Conservation (phyloP, 805 yeast species). For the Wickerhamiella sergipiensis region DNA sequence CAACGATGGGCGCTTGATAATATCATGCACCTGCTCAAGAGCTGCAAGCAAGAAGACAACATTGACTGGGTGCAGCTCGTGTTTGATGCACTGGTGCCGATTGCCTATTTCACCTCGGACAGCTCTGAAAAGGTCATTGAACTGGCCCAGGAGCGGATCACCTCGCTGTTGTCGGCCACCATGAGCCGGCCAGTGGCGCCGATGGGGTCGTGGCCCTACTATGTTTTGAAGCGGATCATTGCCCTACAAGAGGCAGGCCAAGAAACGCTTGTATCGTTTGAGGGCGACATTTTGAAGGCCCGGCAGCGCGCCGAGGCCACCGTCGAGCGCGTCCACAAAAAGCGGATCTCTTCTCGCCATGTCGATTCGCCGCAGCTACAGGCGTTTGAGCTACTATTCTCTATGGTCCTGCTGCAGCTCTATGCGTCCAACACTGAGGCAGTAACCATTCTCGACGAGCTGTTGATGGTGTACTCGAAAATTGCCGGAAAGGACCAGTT, state of each 20-base stretch:
- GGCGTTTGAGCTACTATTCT: constrained; percentile 64
- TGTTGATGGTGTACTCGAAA: constrained; percentile 43
- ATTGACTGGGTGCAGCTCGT: constrained; percentile 25
- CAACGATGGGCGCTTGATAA: constrained; percentile 47
- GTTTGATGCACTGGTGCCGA: constrained; percentile 28
- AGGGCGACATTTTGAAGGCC: constrained; percentile 40
- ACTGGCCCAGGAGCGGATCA: constrained; percentile 34
- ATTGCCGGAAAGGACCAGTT: constrained; percentile 25
- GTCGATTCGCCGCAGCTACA: constrained; percentile 31
- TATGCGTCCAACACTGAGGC: constrained; percentile 66
- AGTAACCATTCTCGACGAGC: constrained; percentile 56
- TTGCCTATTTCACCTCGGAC: constrained; percentile 29
- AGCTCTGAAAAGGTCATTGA: constrained; percentile 11
- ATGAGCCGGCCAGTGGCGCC: constrained; percentile 30
- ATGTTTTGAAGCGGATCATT: constrained; percentile 14
- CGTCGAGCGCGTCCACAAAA: constrained; percentile 32
- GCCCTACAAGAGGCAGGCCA: constrained; percentile 12
- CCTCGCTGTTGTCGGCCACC: constrained; percentile 50
- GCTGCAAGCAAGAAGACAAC: constrained; percentile 13
- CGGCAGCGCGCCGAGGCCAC: constrained; percentile 36
- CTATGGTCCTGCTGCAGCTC: constrained; percentile 64
- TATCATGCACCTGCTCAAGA: constrained; percentile 32
- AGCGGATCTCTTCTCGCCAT: constrained; percentile 26
- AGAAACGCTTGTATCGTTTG: constrained; percentile 33
- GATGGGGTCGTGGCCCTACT: constrained; percentile 43